phyloP scores from a whole-genome alignment of 495 filamentous ascomycete species.

The Penicillium argentinense region DNA sequence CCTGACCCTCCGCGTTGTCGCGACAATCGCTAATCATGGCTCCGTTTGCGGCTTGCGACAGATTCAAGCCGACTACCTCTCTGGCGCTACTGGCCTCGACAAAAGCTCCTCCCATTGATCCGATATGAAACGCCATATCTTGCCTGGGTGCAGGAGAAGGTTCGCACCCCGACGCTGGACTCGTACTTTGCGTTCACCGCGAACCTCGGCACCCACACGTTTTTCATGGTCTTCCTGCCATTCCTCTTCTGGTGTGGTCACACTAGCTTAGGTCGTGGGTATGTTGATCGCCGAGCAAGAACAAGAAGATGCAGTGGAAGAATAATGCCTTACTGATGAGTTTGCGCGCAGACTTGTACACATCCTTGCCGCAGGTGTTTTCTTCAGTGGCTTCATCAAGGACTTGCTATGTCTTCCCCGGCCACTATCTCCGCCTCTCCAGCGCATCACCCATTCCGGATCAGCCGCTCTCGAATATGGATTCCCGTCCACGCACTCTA shows the following conservation, averaged over 20 bases:
- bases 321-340: slow-evolving; percentile 8
- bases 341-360: slow-evolving; percentile 67
- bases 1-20: not conserved
- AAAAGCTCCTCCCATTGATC: slow-evolving; percentile 78
- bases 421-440: slow-evolving; percentile 87
- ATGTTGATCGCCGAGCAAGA: slow-evolving; percentile 32
- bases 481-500: slow-evolving; percentile 94
- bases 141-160: slow-evolving; percentile 74
- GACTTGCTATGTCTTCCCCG: slow-evolving; percentile 93
- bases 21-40: slow-evolving; percentile 7
- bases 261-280: slow-evolving; percentile 78
- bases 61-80: slow-evolving; percentile 78
- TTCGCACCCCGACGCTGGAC: slow-evolving; percentile 80
- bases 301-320: not conserved
- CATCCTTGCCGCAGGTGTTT: slow-evolving; percentile 84
- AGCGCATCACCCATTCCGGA: slow-evolving; percentile 95
- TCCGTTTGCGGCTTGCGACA: slow-evolving; percentile 32
- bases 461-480: slow-evolving; percentile 94
- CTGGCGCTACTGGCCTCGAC: slow-evolving; percentile 87
- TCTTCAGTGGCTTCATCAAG: slow-evolving; percentile 91
- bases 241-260: slow-evolving; percentile 96
- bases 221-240: slow-evolving; percentile 93
- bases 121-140: slow-evolving; percentile 96
- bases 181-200: slow-evolving; percentile 95
- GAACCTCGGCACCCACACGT: slow-evolving; percentile 96